Evolutionary conservation across 225 moss, liverwort and hornwort genomes (phyloP).

Genomic region (Bryoerythrophyllum caledonicum): DNA sequence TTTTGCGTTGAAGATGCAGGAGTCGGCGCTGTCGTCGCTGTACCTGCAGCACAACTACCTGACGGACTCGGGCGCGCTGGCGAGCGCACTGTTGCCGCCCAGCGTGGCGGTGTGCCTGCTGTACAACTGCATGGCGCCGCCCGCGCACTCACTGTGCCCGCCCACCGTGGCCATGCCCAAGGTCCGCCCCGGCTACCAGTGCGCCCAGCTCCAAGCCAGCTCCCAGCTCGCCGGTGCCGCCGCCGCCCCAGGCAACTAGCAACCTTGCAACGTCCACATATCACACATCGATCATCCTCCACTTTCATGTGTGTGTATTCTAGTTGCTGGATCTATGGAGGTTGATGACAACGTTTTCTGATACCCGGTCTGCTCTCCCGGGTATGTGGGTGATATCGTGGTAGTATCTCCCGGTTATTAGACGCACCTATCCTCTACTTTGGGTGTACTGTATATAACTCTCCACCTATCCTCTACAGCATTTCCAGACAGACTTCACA

Average conservation of each 20-base stretch:
- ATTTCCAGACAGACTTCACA: no score
- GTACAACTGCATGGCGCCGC: conserved; percentile 54
- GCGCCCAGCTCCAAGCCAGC: conserved; percentile 23
- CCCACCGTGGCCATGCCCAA: conserved; percentile 43
- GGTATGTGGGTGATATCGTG: no score
- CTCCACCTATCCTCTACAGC: no score
- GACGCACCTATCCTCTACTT: no score
- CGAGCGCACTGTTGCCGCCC: conserved; percentile 32
- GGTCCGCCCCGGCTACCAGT: conserved; percentile 44
- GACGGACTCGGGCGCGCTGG: conserved; percentile 31
- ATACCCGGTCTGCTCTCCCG: no score
- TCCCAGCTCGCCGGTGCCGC: neutral
- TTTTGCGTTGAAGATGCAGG: conserved; percentile 48
- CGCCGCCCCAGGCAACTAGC: conserved; percentile 32
- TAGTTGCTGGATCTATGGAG: no score
- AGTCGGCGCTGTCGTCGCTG: conserved; percentile 39
- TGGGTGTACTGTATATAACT: no score
- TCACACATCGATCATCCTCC: no score
- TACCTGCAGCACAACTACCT: conserved; percentile 61
- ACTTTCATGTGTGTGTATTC: no score
- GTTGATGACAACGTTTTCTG: no score
- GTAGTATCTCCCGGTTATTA: no score
- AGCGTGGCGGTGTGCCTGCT: conserved; percentile 56
- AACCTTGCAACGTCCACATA: neutral
- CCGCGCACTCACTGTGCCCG: conserved; percentile 47